Base-by-base conservation (phyloP, 169 alveolate genomes). In the Eimeria sp. region DNA sequence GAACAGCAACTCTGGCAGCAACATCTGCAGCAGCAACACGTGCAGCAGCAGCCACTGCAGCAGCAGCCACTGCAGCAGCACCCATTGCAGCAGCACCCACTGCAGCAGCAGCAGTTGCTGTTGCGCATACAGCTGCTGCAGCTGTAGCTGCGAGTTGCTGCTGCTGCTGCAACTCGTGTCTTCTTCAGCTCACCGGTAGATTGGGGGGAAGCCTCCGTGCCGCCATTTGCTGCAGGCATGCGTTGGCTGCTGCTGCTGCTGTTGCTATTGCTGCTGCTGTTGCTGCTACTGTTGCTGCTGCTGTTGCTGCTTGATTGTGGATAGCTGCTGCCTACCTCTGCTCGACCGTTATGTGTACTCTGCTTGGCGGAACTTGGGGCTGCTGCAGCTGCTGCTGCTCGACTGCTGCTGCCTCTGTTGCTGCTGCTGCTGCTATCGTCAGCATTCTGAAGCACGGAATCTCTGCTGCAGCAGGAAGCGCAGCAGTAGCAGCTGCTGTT, bases 361-460 rank as follows among this genome's bases (percentile, higher is more conserved):
- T 34, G 40, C 70, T 14, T 58, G 70, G 27, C 1, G 70, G 1
- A 1, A 16, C 80, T 25, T 27, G 27, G 40, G 18, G 80, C 80
- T 70, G 80, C 80, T 16, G 80, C 80, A 40, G 18, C 80, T 70
- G 80, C 80, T 58, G 70, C 70, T 58, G 70, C 70, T 58, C 70
- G 1, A 3, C 70, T 58, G 70, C 70, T 58, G 70, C 70, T 18
- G 70, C 70, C 2, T 1, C 70, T 58, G 16, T 3, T 58, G 70
- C 70, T 58, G 70, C 70, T 58, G 70, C 70, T 18, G 70, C 70
- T 58, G 80, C 80, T 70, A 58, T 18, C 40, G 80, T 11, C 40
- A 70, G 80, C 80, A 70, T 70, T 70, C 40, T 18, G 45, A 16
- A 27, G 45, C 18, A 11, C 0, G 4, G 80, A 25, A 11, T 18